These are phyloP conservation scores for Chytridiales sp. DNA, from an alignment of 371 early-diverging fungal species.

Conservation along the genomic window DNA sequence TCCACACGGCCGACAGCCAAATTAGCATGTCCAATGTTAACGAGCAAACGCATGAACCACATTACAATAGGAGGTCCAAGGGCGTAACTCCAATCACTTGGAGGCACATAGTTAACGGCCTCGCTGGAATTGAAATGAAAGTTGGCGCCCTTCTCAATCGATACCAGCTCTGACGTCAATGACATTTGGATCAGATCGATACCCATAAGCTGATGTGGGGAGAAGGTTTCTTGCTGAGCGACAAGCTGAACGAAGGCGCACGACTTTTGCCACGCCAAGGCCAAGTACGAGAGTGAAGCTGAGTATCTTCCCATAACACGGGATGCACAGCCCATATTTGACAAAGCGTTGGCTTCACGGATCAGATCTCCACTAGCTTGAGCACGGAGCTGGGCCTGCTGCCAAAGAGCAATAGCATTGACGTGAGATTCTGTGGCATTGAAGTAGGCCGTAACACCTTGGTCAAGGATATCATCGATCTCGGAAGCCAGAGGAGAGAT, in stretches of 20 bases:
- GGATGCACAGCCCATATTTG: constrained; percentile 37
- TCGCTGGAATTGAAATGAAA: background rate
- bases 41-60: constrained; percentile 13
- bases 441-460: background rate
- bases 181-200: background rate
- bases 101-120: background rate
- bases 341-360: constrained; percentile 37
- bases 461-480: background rate
- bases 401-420: constrained; percentile 36
- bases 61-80: background rate
- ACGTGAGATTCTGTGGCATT: background rate
- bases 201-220: background rate
- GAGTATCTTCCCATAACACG: constrained; percentile 26
- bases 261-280: constrained; percentile 4
- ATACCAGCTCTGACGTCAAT: background rate
- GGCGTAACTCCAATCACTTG: background rate
- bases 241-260: background rate
- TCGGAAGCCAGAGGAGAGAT: background rate
- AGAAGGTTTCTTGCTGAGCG: background rate
- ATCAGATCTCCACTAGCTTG: constrained; percentile 33
- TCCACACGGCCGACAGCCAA: constrained; percentile 4
- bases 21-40: constrained; percentile 4
- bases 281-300: background rate
- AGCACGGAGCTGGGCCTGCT: constrained; percentile 32
- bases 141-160: background rate